Evolutionary conservation across 2,329 filamentous ascomycete genomes (phyloP).

Genomic region (Ascochyta viciae-villosae): DNA sequence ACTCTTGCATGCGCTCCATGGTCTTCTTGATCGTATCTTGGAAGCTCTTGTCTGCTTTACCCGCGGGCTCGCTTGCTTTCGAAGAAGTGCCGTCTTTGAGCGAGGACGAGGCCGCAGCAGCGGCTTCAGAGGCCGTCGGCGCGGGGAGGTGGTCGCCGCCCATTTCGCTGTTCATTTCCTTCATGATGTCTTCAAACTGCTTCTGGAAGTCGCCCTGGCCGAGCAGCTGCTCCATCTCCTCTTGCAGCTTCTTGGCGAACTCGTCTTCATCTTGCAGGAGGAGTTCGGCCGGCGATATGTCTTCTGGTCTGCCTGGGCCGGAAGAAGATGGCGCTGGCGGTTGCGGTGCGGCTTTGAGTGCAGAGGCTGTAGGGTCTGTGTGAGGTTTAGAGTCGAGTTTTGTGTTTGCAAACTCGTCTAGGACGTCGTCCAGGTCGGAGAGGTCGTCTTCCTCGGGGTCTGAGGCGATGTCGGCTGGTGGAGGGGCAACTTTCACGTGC

Average conservation of each 20-base stretch:
- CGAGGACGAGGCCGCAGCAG: conserved; percentile 40
- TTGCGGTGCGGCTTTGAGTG: conserved; percentile 42
- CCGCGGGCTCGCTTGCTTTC: conserved; percentile 10
- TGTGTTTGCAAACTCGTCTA: conserved; percentile 83
- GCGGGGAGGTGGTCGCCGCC: conserved; percentile 29
- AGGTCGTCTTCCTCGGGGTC: conserved; percentile 93
- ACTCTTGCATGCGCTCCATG: conserved; percentile 95
- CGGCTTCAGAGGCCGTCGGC: conserved; percentile 18
- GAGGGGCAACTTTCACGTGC: conserved; percentile 25
- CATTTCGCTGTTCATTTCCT: conserved; percentile 64
- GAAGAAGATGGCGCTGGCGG: conserved; percentile 49
- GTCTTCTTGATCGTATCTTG: conserved; percentile 92
- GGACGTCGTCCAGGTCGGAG: conserved; percentile 92
- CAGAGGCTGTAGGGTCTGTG: conserved; percentile 36
- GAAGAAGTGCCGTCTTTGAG: conserved; percentile 17
- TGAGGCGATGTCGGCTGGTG: conserved; percentile 60
- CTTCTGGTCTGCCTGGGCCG: conserved; percentile 47
- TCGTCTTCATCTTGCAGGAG: conserved; percentile 63
- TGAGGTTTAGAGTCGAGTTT: conserved; percentile 61
- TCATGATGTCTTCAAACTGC: conserved; percentile 80
- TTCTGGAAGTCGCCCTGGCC: conserved; percentile 76
- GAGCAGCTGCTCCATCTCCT: conserved; percentile 85
- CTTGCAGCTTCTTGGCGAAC: conserved; percentile 85
- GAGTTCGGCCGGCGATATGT: conserved; percentile 38
- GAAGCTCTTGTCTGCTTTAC: conserved; percentile 72